phyloP scores from a whole-genome alignment of 148 eudicot genomes.

The Bassia scoparia region DNA sequence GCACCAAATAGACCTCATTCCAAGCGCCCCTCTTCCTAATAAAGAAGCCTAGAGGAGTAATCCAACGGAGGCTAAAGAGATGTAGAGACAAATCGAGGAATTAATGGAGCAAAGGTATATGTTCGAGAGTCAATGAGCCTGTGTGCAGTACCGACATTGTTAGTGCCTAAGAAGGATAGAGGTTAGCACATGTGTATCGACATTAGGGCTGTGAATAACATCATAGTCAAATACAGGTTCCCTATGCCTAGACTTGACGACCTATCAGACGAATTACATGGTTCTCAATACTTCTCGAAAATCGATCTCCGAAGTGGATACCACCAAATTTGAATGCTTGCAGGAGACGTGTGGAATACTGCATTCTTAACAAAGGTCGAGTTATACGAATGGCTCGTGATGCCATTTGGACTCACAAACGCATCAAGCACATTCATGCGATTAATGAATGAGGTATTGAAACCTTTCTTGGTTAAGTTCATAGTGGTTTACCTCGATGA shows the following conservation, averaged over 20 bases:
- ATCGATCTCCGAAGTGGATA: no score
- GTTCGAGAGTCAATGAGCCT: background rate
- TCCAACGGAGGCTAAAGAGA: background rate
- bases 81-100: background rate
- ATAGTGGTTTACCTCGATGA: no score
- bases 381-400: no score
- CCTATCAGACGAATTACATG: background rate
- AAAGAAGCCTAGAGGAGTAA: background rate
- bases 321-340: no score
- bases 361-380: no score
- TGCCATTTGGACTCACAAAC: no score
- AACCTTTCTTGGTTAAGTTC: no score
- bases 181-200: background rate
- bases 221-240: background rate
- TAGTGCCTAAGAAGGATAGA: background rate
- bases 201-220: background rate
- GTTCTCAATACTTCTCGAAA: background rate
- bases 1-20: background rate
- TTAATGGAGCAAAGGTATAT: background rate
- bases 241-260: background rate
- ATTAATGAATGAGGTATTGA: no score
- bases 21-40: background rate
- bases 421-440: no score
- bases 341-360: no score
- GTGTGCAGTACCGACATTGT: background rate